Evolutionary conservation across 2,329 filamentous ascomycete species (phyloP).

Genomic region (Chalaropsis ovoidea): DNA sequence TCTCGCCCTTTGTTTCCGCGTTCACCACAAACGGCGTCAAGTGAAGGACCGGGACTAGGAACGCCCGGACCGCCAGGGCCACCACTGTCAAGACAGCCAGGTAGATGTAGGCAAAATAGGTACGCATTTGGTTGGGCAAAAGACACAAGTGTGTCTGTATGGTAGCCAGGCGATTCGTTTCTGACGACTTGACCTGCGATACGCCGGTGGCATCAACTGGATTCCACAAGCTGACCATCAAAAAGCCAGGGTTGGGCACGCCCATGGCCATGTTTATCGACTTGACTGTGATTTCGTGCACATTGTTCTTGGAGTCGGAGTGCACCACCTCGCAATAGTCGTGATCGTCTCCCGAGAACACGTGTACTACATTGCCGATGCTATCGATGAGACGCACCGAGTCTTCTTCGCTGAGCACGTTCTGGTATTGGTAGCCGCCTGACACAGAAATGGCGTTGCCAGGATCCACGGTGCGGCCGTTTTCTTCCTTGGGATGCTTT

Average conservation of each 20-base stretch:
- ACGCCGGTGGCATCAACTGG: constrained; percentile 50
- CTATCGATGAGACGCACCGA: constrained; percentile 66
- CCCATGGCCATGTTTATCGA: constrained; percentile 95
- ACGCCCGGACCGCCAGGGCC: constrained; percentile 43
- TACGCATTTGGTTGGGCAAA: constrained; percentile 74
- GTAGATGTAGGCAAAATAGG: constrained; percentile 67
- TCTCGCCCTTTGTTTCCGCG: constrained; percentile 29
- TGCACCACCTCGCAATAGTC: constrained; percentile 93
- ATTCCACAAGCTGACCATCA: constrained; percentile 86
- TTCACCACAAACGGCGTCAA: constrained; percentile 45
- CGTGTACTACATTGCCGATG: constrained; percentile 70
- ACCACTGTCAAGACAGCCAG: constrained; percentile 48
- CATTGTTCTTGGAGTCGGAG: constrained; percentile 53
- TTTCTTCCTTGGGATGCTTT: constrained; percentile 38
- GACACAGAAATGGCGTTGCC: constrained; percentile 68
- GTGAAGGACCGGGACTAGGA: constrained; percentile 47
- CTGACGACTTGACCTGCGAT: constrained; percentile 11
- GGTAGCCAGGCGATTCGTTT: constrained; percentile 42
- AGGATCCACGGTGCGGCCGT: constrained; percentile 41
- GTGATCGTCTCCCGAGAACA: constrained; percentile 94
- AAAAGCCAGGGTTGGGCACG: constrained; percentile 73
- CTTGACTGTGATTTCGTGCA: constrained; percentile 87
- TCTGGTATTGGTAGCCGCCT: constrained; percentile 90
- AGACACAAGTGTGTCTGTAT: constrained; percentile 85
- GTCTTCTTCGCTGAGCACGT: constrained; percentile 69